Evolutionary conservation across 805 yeast genomes (phyloP), one percentile per base, ranked within the genome.

Genomic region (Kazachstania martiniae): DNA sequence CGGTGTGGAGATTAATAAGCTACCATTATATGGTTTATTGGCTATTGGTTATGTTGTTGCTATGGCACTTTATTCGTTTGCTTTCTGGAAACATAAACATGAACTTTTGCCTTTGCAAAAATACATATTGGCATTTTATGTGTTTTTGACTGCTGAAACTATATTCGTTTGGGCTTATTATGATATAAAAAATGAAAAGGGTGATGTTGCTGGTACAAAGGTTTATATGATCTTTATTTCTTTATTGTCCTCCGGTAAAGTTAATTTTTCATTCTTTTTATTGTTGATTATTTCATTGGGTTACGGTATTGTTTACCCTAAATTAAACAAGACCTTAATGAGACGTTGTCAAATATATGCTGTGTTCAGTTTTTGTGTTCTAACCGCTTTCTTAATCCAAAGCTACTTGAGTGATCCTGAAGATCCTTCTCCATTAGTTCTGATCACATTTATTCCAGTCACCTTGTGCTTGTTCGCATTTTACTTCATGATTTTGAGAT

Each of bases 281-380:
- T 65, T 91, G 35, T 65, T 89, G 42, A 78, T 85, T 46, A 89
- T 91, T 35, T 70, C 93, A 10, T 65, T 87, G 43, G 99, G 99
- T 25, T 91, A 87, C 59, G 96, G 97, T 40, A 86, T 91, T 29
- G 97, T 91, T 31, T 75, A 73, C 50, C 86, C 95, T 28, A 79
- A 86, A 40, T 68, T 91, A 38, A 82, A 86, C 29, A 72, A 73
- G 54, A 72, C 73, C 34, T 49, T 68, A 18, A 84, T 91, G 95
- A 64, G 76, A 47, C 74, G 67, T 54, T 74, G 84, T 53, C 69
- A 76, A 47, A 54, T 74, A 10, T 65, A 77, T 32, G 72, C 82
- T 1, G 68, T 53, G 4, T 57, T 69, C 12, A 80, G 76, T 38
- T 77, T 75, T 36, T 61, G 68, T 14, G 64, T 70, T 29, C 67